Conservation (phyloP, 495 filamentous ascomycete genomes). For the Hypoxylon crocopeplum region DNA sequence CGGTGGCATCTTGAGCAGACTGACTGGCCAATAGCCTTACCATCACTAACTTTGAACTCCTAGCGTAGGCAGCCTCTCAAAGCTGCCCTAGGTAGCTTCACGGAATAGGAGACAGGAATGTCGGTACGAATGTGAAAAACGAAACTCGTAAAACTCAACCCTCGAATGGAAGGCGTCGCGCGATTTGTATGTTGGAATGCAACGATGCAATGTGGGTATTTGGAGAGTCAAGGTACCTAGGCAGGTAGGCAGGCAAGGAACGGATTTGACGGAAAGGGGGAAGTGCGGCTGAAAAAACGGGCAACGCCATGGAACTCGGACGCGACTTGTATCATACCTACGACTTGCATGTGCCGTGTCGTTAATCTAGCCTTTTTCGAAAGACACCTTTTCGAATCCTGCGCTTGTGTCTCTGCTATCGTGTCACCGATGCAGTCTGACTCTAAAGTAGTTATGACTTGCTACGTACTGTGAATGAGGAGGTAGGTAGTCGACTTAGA, state of each 20-base stretch:
- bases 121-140: conserved; percentile 5
- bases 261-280: background rate
- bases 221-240: conserved; percentile 15
- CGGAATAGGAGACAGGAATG: conserved; percentile 1
- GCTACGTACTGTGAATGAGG: too few species aligned
- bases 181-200: conserved; percentile 9
- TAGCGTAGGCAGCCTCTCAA: background rate
- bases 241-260: conserved; percentile 15
- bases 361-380: conserved; percentile 28
- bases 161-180: conserved; percentile 13
- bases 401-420: too few species aligned
- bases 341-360: conserved; percentile 39
- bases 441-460: too few species aligned
- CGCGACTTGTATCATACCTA: conserved; percentile 43
- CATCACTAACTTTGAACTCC: background rate
- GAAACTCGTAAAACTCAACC: background rate
- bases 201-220: conserved; percentile 8
- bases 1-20: conserved; percentile 53
- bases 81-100: too few species aligned
- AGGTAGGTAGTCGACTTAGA: too few species aligned
- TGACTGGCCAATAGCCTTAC: conserved; percentile 45
- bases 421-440: too few species aligned
- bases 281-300: background rate
- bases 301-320: conserved; percentile 17
- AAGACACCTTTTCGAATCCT: too few species aligned